phyloP scores from a whole-genome alignment of 345 rosid genomes.

The Cardamine occulta region DNA sequence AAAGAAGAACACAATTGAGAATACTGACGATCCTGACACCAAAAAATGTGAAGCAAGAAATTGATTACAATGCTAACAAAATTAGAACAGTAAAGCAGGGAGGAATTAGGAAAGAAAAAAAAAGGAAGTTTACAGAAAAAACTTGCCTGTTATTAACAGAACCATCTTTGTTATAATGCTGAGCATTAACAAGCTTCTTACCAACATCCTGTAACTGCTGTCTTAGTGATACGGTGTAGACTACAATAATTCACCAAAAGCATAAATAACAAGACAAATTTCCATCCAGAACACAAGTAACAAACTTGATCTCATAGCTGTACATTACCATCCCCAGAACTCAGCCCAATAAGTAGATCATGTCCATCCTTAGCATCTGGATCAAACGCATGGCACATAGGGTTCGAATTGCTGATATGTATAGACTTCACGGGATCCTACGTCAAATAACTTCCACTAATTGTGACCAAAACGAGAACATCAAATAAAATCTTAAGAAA shows the following conservation, averaged over 20 bases:
- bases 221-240: constrained; percentile 94
- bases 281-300: constrained; percentile 13
- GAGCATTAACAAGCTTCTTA: constrained; percentile 91
- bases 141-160: constrained; percentile 85
- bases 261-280: constrained; percentile 35
- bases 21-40: not conserved
- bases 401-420: constrained; percentile 88
- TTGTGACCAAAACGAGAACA: not conserved
- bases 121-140: not conserved
- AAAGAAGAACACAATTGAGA: constrained; percentile 15
- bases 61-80: not conserved
- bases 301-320: constrained; percentile 10
- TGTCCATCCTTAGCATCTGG: constrained; percentile 96
- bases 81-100: not conserved
- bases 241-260: constrained; percentile 57
- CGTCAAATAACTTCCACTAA: constrained; percentile 15
- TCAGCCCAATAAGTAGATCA: constrained; percentile 90
- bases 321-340: constrained; percentile 89
- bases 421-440: constrained; percentile 98
- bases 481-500: not conserved
- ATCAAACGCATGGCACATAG: constrained; percentile 94
- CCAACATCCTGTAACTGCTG: constrained; percentile 96
- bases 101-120: too few species aligned
- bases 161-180: constrained; percentile 95
- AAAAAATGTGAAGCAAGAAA: not conserved